phyloP scores from a whole-genome alignment of 2,329 filamentous ascomycete genomes.

The Verticillium albo-atrum region DNA sequence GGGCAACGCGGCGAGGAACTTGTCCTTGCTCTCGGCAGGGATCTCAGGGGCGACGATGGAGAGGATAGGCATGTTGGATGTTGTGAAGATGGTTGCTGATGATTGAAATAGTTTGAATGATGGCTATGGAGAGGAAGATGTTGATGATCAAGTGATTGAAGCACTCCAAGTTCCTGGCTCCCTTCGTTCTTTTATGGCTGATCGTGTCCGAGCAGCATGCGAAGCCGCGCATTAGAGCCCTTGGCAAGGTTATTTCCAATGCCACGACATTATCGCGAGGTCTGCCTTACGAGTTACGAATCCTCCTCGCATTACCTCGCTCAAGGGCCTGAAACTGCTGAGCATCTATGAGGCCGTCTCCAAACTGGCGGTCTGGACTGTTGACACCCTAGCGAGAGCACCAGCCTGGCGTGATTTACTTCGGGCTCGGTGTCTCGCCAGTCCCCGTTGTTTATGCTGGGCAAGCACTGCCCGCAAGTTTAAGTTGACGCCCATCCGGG shows the following conservation, averaged over 20 bases:
- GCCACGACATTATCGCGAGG: background rate
- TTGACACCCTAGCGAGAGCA: background rate
- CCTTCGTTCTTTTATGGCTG: background rate
- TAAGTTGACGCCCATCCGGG: background rate
- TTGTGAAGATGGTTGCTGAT: background rate
- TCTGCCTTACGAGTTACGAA: background rate
- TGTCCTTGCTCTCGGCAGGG: constrained; percentile 7
- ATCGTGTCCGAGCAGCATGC: background rate
- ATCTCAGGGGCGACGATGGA: constrained; percentile 3
- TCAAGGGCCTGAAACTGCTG: background rate
- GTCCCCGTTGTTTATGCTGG: background rate
- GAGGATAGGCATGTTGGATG: constrained; percentile 6
- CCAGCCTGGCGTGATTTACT: background rate
- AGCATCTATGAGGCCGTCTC: background rate
- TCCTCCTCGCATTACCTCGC: background rate
- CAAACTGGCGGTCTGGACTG: background rate
- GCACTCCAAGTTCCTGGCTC: background rate
- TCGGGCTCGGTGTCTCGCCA: background rate
- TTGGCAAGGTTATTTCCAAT: background rate
- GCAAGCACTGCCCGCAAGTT: background rate
- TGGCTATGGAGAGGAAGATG: background rate
- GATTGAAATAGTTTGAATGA: background rate
- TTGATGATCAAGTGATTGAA: background rate
- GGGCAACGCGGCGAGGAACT: constrained; percentile 7
- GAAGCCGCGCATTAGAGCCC: background rate